Conservation (phyloP, 768 basidiomycete genomes). For the Macrolepiota albuminosa region DNA sequence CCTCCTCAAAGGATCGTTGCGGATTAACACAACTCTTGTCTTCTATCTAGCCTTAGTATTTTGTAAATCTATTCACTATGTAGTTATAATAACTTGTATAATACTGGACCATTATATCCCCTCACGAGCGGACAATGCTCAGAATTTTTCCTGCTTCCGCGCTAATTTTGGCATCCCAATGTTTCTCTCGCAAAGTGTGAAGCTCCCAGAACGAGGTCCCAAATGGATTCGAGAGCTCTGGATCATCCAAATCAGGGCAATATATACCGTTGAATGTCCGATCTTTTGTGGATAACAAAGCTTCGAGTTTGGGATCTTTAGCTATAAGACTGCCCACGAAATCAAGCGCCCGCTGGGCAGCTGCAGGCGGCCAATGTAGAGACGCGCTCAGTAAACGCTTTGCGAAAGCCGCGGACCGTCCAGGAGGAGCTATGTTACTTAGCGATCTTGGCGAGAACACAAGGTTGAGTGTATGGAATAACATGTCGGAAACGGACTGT, state of each 20-base stretch:
- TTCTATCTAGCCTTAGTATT: slow-evolving; percentile 7
- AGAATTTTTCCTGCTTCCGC: slow-evolving; percentile 58
- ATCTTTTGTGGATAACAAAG: slow-evolving; percentile 84
- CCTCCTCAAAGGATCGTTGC: slow-evolving; percentile 2
- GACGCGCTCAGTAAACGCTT: slow-evolving; percentile 85
- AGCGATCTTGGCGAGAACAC: slow-evolving; percentile 74
- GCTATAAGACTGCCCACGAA: slow-evolving; percentile 70
- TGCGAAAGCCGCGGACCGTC: slow-evolving; percentile 86
- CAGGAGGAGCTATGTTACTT: slow-evolving; percentile 50
- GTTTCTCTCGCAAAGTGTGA: slow-evolving; percentile 50
- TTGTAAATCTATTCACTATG: slow-evolving; percentile 9
- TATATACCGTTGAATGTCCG: slow-evolving; percentile 81
- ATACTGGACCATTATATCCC: slow-evolving; percentile 7
- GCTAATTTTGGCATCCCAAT: slow-evolving; percentile 67
- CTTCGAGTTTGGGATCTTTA: slow-evolving; percentile 78
- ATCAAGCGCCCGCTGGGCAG: slow-evolving; percentile 63
- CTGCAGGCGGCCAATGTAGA: slow-evolving; percentile 72
- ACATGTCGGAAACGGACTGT: slow-evolving; percentile 53
- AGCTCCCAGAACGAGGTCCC: slow-evolving; percentile 88
- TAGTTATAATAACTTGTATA: slow-evolving; percentile 18
- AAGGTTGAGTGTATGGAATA: slow-evolving; percentile 82
- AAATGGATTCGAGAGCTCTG: slow-evolving; percentile 77
- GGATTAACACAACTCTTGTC: slow-evolving; percentile 4
- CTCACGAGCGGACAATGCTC: slow-evolving; percentile 35
- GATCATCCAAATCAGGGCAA: slow-evolving; percentile 83